Evolutionary conservation across 352 stramenopile genomes (phyloP), one percentile per base, ranked within the genome.

Genomic region (Globisporangium camurandrum): DNA sequence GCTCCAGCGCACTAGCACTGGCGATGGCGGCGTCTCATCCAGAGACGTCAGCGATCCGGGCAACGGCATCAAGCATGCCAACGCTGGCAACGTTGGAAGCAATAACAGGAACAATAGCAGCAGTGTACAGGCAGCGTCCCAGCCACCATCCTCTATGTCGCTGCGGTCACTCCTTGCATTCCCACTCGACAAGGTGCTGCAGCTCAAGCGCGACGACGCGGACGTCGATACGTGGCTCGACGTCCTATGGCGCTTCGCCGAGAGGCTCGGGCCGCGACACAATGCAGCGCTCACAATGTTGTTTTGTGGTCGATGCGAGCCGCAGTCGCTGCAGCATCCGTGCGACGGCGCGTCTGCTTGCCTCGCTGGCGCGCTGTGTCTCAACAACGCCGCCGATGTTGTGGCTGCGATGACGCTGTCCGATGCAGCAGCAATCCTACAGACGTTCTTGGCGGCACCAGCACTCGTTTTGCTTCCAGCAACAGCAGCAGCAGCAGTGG

Each of bases 161-260:
- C 11, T 39, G 6, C 54, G 54, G 5, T 19, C 10, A 19, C 50
- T 42, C 17, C 28, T 60, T 12, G 11, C 26, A 7, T 60, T 60
- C 22, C 54, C 38, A 3, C n/a, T 44, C 19, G 46, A 60, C n/a
- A 11, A 11, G 5, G 17, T 41, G 6, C 44, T 23, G 17, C 1
- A n/a, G n/a, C n/a, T n/a, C n/a, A n/a, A n/a, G n/a, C n/a, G n/a
- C n/a, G n/a, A n/a, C 10, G 4, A 6, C 44, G 10, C 41, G 14
- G 46, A 54, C 22, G 4, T 54, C 3, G 54, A 50, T 10, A 30
- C 26, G 46, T 60, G 54, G 54, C 39, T 55, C n/a, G 38, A 49
- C 8, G 11, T 50, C 30, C 49, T 20, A 28, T 54, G 38, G 46
- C 19, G 53, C 24, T 54, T 50, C 8, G 31, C 46, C 1, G 46